Base-by-base conservation (phyloP, 106 monocot species). In the Apostasia shenzhenica region DNA sequence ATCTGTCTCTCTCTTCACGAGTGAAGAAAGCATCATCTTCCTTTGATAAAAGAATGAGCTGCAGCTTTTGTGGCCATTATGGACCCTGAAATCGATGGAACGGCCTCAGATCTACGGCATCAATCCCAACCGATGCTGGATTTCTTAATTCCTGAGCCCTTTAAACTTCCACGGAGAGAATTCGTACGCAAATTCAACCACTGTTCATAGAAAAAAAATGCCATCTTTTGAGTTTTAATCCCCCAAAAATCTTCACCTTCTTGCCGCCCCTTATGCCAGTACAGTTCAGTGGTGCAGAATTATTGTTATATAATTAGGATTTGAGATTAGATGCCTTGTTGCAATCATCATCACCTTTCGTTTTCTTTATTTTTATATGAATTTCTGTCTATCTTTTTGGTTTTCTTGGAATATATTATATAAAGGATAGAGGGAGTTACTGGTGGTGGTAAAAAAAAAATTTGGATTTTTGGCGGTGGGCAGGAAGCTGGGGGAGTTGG, bases 401-500 rank as follows among this genome's bases (percentile, higher is more conserved):
- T 57, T 12, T 47, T 3, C 4, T 39, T 0, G 8, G 38, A 6
- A 4, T 10, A 39, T 59, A 44, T 45, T 11, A 44, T 6, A 59
- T 6, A 6, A 49, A 49, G 41, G 11, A 10, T n/a, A 51, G 8
- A 49, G 8, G 7, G 2, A 4, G 4, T 50, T 8, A 50, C 1
- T 37, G 11, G 45, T 14, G 14, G 13, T 26, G 26, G 26, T 26
- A 26, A 26, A 26, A 26, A 26, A 26, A 50, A 50, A 50, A 50
- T 8, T 50, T 50, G 4, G 6, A 39, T 26, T 10, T 42, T 73
- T 62, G 46, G 9, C 4, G 26, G 39, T 67, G 38, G 10, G 58
- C 80, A 94, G 94, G 79, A 87, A 90, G 74, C 80, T 94, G 10
- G 84, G 63, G 48, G 94, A 84, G 71, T 52, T 81, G 57, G 94